phyloP scores from a whole-genome alignment of 148 eudicot species.

The Pharnaceum exiguum region DNA sequence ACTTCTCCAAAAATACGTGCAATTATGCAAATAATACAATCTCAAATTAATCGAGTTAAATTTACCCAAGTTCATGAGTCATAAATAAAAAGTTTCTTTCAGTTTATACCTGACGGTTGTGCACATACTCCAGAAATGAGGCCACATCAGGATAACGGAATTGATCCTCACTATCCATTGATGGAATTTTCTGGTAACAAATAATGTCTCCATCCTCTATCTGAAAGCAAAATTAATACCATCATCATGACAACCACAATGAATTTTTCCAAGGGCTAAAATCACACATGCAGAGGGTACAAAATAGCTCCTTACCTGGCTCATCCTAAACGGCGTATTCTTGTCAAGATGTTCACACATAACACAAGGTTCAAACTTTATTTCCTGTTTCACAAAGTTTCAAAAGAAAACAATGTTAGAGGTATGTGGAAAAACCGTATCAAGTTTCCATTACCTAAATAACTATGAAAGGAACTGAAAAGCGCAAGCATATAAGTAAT shows the following conservation, averaged over 20 bases:
- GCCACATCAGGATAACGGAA: slow-evolving; percentile 65
- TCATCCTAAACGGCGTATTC: slow-evolving; percentile 46
- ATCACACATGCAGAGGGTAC: not conserved
- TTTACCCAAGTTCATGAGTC: not conserved
- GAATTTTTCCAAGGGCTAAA: too few relatives aligned
- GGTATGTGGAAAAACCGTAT: too few relatives aligned
- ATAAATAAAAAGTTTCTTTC: not conserved
- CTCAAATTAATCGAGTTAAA: too few relatives aligned
- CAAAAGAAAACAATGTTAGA: slow-evolving; percentile 7
- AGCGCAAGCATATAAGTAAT: too few relatives aligned
- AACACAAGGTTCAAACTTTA: slow-evolving; percentile 85
- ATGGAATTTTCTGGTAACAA: slow-evolving; percentile 69
- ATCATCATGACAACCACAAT: not conserved
- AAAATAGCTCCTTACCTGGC: slow-evolving; percentile 59
- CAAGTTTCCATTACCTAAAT: too few relatives aligned
- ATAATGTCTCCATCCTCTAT: slow-evolving; percentile 98
- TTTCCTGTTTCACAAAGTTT: slow-evolving; percentile 49
- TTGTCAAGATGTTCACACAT: slow-evolving; percentile 89
- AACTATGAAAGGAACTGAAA: too few relatives aligned
- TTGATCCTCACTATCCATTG: slow-evolving; percentile 41
- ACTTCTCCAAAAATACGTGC: too few relatives aligned
- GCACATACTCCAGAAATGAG: slow-evolving; percentile 85
- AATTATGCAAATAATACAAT: too few relatives aligned
- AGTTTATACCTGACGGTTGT: slow-evolving; percentile 78
- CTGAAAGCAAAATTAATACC: slow-evolving; percentile 27